These are phyloP conservation scores for Saccharomycopsis fermentans DNA, from an alignment of 805 yeast genomes.

Conservation along the genomic window DNA sequence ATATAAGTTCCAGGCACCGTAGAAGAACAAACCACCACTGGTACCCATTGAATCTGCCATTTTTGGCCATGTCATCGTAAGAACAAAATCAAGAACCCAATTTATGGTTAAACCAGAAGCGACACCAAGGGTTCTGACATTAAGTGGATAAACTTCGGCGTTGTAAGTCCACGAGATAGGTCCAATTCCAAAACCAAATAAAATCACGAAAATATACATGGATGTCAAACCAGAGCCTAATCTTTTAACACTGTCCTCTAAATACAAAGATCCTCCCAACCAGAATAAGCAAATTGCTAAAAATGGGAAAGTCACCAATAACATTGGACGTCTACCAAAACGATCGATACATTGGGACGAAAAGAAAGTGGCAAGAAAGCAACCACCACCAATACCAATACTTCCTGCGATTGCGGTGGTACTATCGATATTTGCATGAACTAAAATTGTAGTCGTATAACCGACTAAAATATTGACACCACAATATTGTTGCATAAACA, in stretches of 20 bases:
- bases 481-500: slow-evolving; percentile 47
- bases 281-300: slow-evolving; percentile 46
- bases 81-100: slow-evolving; percentile 31
- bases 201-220: slow-evolving; percentile 35
- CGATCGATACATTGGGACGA: slow-evolving; percentile 40
- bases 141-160: slow-evolving; percentile 41
- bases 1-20: slow-evolving; percentile 46
- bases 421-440: slow-evolving; percentile 34
- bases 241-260: slow-evolving; percentile 29
- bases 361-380: slow-evolving; percentile 36
- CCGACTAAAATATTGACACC: slow-evolving; percentile 45
- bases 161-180: slow-evolving; percentile 44
- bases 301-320: slow-evolving; percentile 49
- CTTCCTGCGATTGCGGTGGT: slow-evolving; percentile 31
- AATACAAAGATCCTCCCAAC: slow-evolving; percentile 38
- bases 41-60: slow-evolving; percentile 34
- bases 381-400: slow-evolving; percentile 40
- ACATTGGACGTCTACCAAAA: slow-evolving; percentile 41
- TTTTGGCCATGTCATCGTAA: slow-evolving; percentile 46
- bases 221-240: slow-evolving; percentile 36
- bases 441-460: slow-evolving; percentile 40
- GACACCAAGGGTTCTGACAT: slow-evolving; percentile 41
- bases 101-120: slow-evolving; percentile 40
- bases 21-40: slow-evolving; percentile 40
- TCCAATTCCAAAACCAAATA: slow-evolving; percentile 43